Evolutionary conservation across 2,329 filamentous ascomycete species (phyloP).

Genomic region (Botrytis porri): DNA sequence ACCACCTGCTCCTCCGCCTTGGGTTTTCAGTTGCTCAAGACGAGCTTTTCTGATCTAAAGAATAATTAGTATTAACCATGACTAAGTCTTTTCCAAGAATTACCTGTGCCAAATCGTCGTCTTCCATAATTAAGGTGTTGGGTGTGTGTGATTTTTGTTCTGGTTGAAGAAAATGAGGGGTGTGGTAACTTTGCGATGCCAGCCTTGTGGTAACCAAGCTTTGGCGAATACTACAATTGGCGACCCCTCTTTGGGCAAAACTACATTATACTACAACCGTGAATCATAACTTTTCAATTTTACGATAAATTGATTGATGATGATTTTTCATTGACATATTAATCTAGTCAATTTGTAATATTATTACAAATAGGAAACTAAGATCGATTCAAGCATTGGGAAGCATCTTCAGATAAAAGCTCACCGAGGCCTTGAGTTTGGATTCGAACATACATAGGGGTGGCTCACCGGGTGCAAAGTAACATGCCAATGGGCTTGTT

Average conservation of each 20-base stretch:
- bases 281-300: too few relatives aligned
- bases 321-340: background rate
- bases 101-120: conserved; percentile 39
- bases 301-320: background rate
- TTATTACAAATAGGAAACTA: background rate
- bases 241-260: background rate
- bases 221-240: background rate
- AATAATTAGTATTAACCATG: background rate
- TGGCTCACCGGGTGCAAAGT: background rate
- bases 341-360: background rate
- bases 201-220: background rate
- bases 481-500: background rate
- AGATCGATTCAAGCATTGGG: background rate
- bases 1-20: conserved; percentile 52
- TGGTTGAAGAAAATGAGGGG: conserved; percentile 10
- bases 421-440: background rate
- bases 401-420: background rate
- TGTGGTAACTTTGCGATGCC: background rate
- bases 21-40: conserved; percentile 85
- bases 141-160: background rate
- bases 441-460: background rate
- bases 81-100: background rate
- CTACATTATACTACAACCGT: background rate
- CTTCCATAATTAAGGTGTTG: conserved; percentile 32
- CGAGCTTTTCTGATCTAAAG: conserved; percentile 83